Percentiles rank a stretch among this genome's conserved stretches.
Conservation (phyloP, 2,329 filamentous ascomycete species). For the Cytospora piceicola region DNA sequence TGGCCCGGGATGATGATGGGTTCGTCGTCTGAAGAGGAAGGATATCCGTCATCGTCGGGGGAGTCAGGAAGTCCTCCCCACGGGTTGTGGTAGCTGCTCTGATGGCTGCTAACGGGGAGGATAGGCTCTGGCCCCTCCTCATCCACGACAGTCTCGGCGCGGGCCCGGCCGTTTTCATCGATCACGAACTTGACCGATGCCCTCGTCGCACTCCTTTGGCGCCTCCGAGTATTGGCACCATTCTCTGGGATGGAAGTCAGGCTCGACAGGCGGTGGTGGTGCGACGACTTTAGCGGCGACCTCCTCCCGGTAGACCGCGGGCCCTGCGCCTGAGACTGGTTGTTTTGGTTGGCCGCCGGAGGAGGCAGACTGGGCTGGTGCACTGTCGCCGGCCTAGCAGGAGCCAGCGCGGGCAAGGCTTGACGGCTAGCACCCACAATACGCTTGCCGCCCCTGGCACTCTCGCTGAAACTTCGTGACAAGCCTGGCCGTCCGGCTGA, state of each 20-base stretch:
- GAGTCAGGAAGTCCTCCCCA: slow-evolving; percentile 8
- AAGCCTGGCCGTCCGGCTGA: slow-evolving; percentile 52
- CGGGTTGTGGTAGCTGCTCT: slow-evolving; percentile 11
- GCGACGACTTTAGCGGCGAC: slow-evolving; percentile 54
- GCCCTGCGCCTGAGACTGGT: slow-evolving; percentile 42
- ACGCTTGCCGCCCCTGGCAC: slow-evolving; percentile 47
- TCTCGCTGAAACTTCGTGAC: slow-evolving; percentile 60
- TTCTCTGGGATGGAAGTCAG: slow-evolving; percentile 62
- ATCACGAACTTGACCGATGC: slow-evolving; percentile 67
- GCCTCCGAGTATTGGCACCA: slow-evolving; percentile 43
- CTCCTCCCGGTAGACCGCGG: slow-evolving; percentile 49
- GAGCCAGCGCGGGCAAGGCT: slow-evolving; percentile 52
- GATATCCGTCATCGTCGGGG: slow-evolving; percentile 44
- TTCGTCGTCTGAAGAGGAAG: slow-evolving; percentile 66
- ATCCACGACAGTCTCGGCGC: slow-evolving; percentile 54
- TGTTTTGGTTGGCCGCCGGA: slow-evolving; percentile 19
- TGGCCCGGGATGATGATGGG: slow-evolving; percentile 67
- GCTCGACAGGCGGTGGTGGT: slow-evolving; percentile 54
- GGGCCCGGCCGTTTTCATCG: slow-evolving; percentile 63
- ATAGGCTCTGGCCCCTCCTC: slow-evolving; percentile 41
- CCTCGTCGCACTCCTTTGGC: slow-evolving; percentile 43
- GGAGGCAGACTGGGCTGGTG: slow-evolving; percentile 25
- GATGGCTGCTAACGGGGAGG: slow-evolving; percentile 42
- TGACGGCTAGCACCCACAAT: slow-evolving; percentile 40
- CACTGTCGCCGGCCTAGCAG: slow-evolving; percentile 46